A percentile compares a stretch with the other conserved stretches of the same genome.
Conservation (phyloP, 2,329 filamentous ascomycete species). For the Tolypocladium guangdongense region DNA sequence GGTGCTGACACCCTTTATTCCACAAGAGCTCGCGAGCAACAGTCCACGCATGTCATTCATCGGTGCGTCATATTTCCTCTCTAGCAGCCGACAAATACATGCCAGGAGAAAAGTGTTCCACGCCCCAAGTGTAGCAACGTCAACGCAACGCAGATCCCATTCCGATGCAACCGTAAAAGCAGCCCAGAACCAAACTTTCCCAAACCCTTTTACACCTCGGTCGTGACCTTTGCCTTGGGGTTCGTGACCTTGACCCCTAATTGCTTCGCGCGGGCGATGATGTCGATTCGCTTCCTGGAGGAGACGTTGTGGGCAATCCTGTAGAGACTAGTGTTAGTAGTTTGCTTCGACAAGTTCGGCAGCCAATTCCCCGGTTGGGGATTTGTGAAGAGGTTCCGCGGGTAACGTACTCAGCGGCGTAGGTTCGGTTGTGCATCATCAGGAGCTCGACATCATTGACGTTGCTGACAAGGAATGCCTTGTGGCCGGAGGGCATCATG, state of each 20-base stretch:
- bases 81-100: background rate
- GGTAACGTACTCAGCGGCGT: slow-evolving; percentile 84
- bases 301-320: slow-evolving; percentile 98
- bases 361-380: background rate
- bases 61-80: slow-evolving; percentile 2
- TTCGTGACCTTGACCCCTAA: slow-evolving; percentile 99
- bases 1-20: no score
- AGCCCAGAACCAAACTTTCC: slow-evolving; percentile 1
- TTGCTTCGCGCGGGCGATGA: slow-evolving; percentile 94
- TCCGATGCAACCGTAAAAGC: slow-evolving; percentile 6
- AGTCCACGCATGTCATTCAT: background rate
- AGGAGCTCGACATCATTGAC: slow-evolving; percentile 90
- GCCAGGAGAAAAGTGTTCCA: background rate
- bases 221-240: slow-evolving; percentile 96
- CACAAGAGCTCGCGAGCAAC: background rate
- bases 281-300: slow-evolving; percentile 96
- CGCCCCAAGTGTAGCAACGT: background rate
- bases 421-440: slow-evolving; percentile 99
- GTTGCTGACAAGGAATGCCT: slow-evolving; percentile 99
- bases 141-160: slow-evolving; percentile 3
- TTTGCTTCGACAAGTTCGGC: background rate
- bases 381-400: background rate
- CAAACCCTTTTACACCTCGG: slow-evolving; percentile 57
- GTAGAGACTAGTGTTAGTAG: slow-evolving; percentile 1
- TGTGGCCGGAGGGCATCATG: slow-evolving; percentile 98